A percentile compares a stretch with the other conserved stretches of the same genome.
These are phyloP conservation scores for Malassezia yamatoensis DNA, from an alignment of 1,284 basidiomycete genomes.

Conservation along the genomic window DNA sequence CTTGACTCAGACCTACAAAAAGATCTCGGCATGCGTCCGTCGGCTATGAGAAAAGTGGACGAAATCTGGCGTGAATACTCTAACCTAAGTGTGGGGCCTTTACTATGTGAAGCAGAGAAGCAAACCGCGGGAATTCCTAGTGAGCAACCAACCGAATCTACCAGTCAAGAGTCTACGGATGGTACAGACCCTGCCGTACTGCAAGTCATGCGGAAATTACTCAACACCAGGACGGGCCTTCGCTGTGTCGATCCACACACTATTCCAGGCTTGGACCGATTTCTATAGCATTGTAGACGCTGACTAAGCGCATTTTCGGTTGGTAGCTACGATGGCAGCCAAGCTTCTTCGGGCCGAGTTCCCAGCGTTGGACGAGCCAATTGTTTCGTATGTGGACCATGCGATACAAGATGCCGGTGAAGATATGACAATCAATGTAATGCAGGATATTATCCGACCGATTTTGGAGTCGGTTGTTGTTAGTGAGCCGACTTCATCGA, in stretches of 20 bases:
- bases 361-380: constrained; percentile 80
- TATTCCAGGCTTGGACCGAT: constrained; percentile 7
- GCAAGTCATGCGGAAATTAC: background rate
- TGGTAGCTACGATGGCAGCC: constrained; percentile 50
- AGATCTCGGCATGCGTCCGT: background rate
- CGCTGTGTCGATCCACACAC: background rate
- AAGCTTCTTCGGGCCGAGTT: constrained; percentile 67
- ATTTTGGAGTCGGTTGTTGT: constrained; percentile 43
- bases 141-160: too few species aligned
- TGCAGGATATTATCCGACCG: constrained; percentile 33
- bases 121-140: too few species aligned
- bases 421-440: constrained; percentile 32
- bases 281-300: background rate
- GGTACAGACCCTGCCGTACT: background rate
- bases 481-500: constrained; percentile 24
- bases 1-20: constrained; percentile 9
- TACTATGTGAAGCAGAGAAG: constrained; percentile 61
- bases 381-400: constrained; percentile 83
- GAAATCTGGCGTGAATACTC: constrained; percentile 22
- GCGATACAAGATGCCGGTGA: constrained; percentile 76
- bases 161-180: too few species aligned
- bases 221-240: constrained; percentile 1
- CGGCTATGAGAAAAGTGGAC: constrained; percentile 13
- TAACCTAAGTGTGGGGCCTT: constrained; percentile 14
- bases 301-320: constrained; percentile 5